These are phyloP conservation scores for Fusarium palustre DNA, from an alignment of 2,329 filamentous ascomycete genomes.

Conservation along the genomic window DNA sequence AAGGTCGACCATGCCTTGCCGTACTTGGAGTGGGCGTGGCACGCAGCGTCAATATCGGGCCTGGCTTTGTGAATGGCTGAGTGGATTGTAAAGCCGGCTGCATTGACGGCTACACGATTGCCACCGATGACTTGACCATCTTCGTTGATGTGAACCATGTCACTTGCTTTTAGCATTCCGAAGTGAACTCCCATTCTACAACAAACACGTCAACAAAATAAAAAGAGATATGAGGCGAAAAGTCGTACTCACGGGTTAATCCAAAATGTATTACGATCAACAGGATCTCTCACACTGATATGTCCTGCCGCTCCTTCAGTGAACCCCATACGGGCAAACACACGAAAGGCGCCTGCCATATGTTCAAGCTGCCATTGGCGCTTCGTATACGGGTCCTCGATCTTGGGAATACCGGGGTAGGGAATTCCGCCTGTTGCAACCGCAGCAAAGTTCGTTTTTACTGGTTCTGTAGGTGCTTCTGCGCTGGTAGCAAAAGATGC, in stretches of 20 bases:
- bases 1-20: constrained; percentile 73
- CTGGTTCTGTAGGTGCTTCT: constrained; percentile 22
- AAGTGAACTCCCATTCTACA: constrained; percentile 67
- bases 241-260: constrained; percentile 64
- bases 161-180: constrained; percentile 68
- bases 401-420: constrained; percentile 66
- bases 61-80: constrained; percentile 69
- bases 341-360: constrained; percentile 60
- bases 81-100: constrained; percentile 72
- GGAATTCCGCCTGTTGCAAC: constrained; percentile 48
- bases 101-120: constrained; percentile 68
- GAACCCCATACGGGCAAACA: constrained; percentile 61
- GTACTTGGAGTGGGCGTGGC: constrained; percentile 68
- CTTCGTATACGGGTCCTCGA: constrained; percentile 59
- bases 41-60: constrained; percentile 70
- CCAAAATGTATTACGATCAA: constrained; percentile 70
- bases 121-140: constrained; percentile 70
- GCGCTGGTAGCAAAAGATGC: constrained; percentile 40
- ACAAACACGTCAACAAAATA: not conserved
- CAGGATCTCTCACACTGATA: constrained; percentile 72
- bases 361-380: constrained; percentile 55
- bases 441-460: constrained; percentile 44
- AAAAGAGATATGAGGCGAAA: not conserved
- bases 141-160: constrained; percentile 72
- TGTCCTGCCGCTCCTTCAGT: constrained; percentile 74